Conservation (phyloP, 148 eudicot species). For the Camellia japonica region DNA sequence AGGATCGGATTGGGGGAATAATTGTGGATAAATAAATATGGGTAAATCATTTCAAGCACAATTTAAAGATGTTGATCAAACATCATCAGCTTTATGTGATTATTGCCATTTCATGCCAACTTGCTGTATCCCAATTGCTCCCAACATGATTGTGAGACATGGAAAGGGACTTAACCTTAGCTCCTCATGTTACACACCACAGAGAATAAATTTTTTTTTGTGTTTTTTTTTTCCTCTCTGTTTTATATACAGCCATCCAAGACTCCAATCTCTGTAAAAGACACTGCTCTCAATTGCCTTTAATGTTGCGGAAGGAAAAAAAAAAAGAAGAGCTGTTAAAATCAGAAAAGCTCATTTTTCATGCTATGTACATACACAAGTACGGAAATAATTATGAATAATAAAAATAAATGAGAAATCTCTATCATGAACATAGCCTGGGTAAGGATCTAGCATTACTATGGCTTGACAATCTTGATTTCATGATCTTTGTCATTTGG, state of each 20-base stretch:
- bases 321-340: neutral
- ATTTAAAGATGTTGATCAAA: neutral
- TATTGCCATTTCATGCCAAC: neutral
- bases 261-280: neutral
- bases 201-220: too few relatives aligned
- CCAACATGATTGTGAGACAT: slow-evolving; percentile 10
- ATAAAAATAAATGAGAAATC: neutral
- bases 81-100: neutral
- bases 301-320: neutral
- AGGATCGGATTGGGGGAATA: neutral
- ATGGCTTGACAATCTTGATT: slow-evolving; percentile 47
- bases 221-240: too few relatives aligned
- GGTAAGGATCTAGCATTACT: slow-evolving; percentile 48
- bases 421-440: slow-evolving; percentile 52
- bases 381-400: neutral
- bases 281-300: neutral
- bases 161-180: slow-evolving; percentile 22
- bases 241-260: neutral
- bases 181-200: neutral
- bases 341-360: neutral
- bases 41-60: neutral
- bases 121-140: neutral
- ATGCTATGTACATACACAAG: slow-evolving; percentile 16
- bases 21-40: neutral
- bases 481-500: slow-evolving; percentile 68